Evolutionary conservation across 2,329 filamentous ascomycete genomes (phyloP), one percentile per base, ranked within the genome.

Genomic region (Pyrenophora tritici-repentis): DNA sequence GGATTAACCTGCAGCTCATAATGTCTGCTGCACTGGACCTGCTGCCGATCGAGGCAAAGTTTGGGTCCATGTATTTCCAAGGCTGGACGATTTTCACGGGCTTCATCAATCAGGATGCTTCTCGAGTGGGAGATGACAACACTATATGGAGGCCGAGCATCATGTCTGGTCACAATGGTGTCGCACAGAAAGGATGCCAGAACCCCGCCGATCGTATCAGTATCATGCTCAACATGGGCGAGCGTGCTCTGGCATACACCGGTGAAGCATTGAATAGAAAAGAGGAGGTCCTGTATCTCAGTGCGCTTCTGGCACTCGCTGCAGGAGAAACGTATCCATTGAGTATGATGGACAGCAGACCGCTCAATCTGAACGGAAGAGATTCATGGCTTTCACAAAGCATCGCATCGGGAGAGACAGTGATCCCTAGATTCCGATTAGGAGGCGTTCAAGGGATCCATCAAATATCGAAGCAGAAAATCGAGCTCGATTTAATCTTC

Each of bases 171-270:
- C 43, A 61, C 18, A 59, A 58, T 26, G 39, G 44, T 4, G 47
- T 52, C 3, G 22, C 18, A 6, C 40, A 33, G 4, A 58, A 56
- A 33, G 59, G 56, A 4, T 59, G 54, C 13, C 16, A 44, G 18
- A 24, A 53, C 7, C 6, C 50, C 24, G 34, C 40, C n/a, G 59
- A 62, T 18, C 53, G 46, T 9, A 20, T 62, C 6, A 58, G 56
- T 26, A 47, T 62, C 22, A 55, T 56, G 44, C 44, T 62, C 13
- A 62, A 62, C 7, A 58, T 55, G 39, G 42, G 44, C 38, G 49
- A 53, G 3, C 33, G 57, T 18, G 56, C 38, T 9, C 42, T 62
- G n/a, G 56, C 59, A 3, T 62, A 62, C 13, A 31, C 12, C 4
- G 59, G 56, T 14, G 32, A 31, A 0, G 20, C 17, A 4, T 2